Evolutionary conservation across 2,329 filamentous ascomycete genomes (phyloP).

Genomic region (Tympanopsis confertula): DNA sequence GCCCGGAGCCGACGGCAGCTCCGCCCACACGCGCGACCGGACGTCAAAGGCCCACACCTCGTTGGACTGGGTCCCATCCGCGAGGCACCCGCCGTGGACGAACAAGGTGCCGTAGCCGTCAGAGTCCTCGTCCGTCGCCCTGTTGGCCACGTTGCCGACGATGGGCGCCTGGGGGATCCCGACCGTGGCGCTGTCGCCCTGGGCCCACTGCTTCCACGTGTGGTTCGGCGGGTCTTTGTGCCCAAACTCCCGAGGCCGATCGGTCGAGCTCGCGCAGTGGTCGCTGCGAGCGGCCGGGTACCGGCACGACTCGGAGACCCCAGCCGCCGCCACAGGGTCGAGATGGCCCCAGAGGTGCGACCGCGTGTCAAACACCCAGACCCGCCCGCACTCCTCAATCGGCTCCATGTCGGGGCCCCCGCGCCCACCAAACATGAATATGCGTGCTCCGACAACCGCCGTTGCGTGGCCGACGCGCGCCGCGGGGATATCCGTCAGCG

Average conservation of each 20-base stretch:
- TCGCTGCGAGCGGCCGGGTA: slow-evolving; percentile 59
- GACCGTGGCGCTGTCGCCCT: slow-evolving; percentile 38
- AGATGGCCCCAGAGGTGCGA: slow-evolving; percentile 53
- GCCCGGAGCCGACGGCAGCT: slow-evolving; percentile 55
- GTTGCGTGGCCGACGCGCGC: slow-evolving; percentile 66
- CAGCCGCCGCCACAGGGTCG: slow-evolving; percentile 30
- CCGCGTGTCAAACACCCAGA: slow-evolving; percentile 66
- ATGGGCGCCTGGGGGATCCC: slow-evolving; percentile 49
- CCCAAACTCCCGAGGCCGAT: slow-evolving; percentile 39
- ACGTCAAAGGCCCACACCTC: slow-evolving; percentile 76
- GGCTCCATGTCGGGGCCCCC: slow-evolving; percentile 58
- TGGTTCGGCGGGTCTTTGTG: slow-evolving; percentile 6
- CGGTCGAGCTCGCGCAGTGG: slow-evolving; percentile 48
- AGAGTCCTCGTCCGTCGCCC: slow-evolving; percentile 45
- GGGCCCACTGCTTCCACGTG: slow-evolving; percentile 42
- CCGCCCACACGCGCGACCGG: slow-evolving; percentile 49
- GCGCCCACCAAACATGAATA: slow-evolving; percentile 75
- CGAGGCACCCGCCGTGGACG: slow-evolving; percentile 65
- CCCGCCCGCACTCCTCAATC: slow-evolving; percentile 60
- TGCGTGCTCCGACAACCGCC: slow-evolving; percentile 52
- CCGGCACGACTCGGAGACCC: slow-evolving; percentile 12
- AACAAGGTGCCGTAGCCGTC: slow-evolving; percentile 59
- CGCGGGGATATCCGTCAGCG: slow-evolving; percentile 38
- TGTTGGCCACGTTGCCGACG: slow-evolving; percentile 42
- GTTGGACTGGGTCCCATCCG: slow-evolving; percentile 42